Conservation (phyloP, 2,329 filamentous ascomycete species). For the Colletotrichum australisinense region DNA sequence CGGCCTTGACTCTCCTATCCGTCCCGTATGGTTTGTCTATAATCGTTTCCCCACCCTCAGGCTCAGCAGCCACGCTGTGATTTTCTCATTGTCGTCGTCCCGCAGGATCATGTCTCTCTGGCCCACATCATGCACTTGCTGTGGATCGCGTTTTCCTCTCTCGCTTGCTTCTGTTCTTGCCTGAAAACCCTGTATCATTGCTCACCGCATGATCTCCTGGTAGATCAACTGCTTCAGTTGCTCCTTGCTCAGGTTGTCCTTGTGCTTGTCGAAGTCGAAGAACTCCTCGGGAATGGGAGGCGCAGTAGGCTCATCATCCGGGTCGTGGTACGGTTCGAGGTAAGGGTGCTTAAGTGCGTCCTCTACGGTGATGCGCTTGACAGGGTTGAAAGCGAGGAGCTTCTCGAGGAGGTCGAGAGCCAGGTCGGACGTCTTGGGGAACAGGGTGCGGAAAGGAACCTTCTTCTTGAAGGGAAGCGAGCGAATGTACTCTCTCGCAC, state of each 20-base stretch:
- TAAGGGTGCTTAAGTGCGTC: slow-evolving; percentile 98
- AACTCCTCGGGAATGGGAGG: slow-evolving; percentile 98
- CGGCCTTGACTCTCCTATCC: slow-evolving; percentile 5
- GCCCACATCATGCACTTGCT: neutral
- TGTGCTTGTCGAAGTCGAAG: slow-evolving; percentile 99
- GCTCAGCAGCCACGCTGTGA: neutral
- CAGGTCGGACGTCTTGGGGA: slow-evolving; percentile 98
- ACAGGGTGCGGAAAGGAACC: slow-evolving; percentile 96
- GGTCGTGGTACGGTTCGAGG: slow-evolving; percentile 98
- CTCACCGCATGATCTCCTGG: slow-evolving; percentile 86
- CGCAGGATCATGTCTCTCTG: neutral
- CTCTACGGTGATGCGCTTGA: slow-evolving; percentile 98
- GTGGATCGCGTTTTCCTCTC: neutral
- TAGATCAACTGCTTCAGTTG: slow-evolving; percentile 98
- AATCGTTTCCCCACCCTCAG: neutral
- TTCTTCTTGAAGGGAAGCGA: slow-evolving; percentile 99
- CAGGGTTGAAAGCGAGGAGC: slow-evolving; percentile 96
- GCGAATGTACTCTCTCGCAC: slow-evolving; percentile 97
- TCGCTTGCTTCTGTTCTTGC: neutral
- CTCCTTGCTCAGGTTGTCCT: slow-evolving; percentile 98
- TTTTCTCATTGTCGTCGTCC: neutral
- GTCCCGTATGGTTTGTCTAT: slow-evolving; percentile 14
- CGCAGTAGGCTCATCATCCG: slow-evolving; percentile 96
- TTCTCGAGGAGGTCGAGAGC: slow-evolving; percentile 95
- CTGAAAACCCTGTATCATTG: neutral